A percentile compares a stretch with the other conserved stretches of the same genome.
Conservation (phyloP, 164 flowering plant species). For the Berberis vulgaris region DNA sequence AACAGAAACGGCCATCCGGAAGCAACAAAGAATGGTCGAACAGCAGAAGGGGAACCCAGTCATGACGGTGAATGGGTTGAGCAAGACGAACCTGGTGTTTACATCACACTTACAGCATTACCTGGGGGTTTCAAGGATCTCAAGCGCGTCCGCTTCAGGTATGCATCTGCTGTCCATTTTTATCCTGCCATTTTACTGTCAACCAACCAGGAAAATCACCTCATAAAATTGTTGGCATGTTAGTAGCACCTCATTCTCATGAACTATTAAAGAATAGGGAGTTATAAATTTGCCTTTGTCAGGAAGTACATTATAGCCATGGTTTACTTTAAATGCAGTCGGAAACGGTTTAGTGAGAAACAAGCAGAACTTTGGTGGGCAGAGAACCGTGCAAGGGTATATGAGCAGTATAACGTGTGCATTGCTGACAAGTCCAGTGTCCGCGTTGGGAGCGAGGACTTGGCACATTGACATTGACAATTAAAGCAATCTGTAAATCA, state of each 20-base stretch:
- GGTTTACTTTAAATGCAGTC: conserved; percentile 46
- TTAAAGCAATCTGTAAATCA: conserved; percentile 24
- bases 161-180: conserved; percentile 5
- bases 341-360: conserved; percentile 87
- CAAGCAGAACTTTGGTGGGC: conserved; percentile 99
- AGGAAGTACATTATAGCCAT: background rate
- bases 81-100: conserved; percentile 97
- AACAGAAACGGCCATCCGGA: conserved; percentile 38
- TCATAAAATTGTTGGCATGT: background rate
- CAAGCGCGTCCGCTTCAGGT: conserved; percentile 98
- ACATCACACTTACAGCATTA: conserved; percentile 76
- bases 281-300: background rate
- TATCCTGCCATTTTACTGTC: background rate
- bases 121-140: conserved; percentile 84
- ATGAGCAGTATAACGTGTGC: conserved; percentile 78
- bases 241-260: background rate
- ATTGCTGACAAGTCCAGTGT: conserved; percentile 68
- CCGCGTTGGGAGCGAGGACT: conserved; percentile 54
- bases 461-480: conserved; percentile 24
- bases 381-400: conserved; percentile 80
- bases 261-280: background rate
- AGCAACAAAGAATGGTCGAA: conserved; percentile 51
- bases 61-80: conserved; percentile 84
- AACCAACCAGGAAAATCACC: too few species aligned
- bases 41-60: conserved; percentile 51